phyloP scores from a whole-genome alignment of 208 protist species.

The Tritrichomonas musculus region DNA sequence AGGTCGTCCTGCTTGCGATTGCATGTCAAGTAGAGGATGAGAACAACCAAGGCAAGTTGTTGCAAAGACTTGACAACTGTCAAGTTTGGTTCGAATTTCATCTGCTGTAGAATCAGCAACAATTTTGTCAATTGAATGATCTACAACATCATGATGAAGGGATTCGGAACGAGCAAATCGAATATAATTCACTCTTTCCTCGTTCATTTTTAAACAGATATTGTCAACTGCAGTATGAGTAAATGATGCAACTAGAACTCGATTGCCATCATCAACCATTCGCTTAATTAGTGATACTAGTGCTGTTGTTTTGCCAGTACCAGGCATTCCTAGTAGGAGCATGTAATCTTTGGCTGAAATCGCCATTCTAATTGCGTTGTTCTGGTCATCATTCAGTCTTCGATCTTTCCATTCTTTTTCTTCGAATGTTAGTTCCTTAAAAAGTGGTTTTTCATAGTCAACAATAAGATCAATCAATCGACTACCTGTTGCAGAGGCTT shows the following conservation, averaged over 20 bases:
- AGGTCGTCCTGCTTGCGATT: too few relatives aligned
- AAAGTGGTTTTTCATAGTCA: not conserved
- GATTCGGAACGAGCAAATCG: not conserved
- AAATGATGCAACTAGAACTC: constrained; percentile 51
- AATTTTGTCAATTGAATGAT: not conserved
- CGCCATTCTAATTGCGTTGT: not conserved
- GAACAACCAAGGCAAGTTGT: constrained; percentile 40
- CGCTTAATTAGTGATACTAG: constrained; percentile 47
- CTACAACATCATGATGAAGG: not conserved
- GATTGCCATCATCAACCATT: constrained; percentile 33
- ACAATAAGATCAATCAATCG: not conserved
- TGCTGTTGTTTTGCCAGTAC: constrained; percentile 59
- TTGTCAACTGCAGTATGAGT: constrained; percentile 60
- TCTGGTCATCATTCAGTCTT: constrained; percentile 36
- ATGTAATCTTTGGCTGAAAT: constrained; percentile 31
- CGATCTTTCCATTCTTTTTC: not conserved
- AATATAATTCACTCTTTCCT: constrained; percentile 35
- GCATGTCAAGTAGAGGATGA: not conserved
- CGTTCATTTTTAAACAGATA: constrained; percentile 54
- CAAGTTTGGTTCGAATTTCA: not conserved
- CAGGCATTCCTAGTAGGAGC: constrained; percentile 55
- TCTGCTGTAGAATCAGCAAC: not conserved
- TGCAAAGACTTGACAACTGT: constrained; percentile 31
- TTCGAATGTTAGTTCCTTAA: not conserved
- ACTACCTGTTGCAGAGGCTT: not conserved